Evolutionary conservation across 1,284 basidiomycete genomes (phyloP).

Genomic region (Omphalotus olearius): DNA sequence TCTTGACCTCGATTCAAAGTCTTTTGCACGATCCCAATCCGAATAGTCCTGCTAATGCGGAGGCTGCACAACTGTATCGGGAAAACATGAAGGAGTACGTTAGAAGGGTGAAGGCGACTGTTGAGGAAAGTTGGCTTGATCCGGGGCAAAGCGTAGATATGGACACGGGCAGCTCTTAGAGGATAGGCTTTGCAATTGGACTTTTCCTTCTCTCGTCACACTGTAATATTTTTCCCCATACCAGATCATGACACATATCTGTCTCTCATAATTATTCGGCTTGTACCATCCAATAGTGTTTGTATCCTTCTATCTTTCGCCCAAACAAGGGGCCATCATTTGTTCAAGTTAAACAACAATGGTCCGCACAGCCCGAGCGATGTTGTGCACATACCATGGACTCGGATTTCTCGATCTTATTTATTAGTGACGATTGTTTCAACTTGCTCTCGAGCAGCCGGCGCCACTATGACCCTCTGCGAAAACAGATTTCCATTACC

Average conservation of each 20-base stretch:
- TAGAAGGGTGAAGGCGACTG: slow-evolving; percentile 84
- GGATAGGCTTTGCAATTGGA: too few species aligned
- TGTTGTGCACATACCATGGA: too few species aligned
- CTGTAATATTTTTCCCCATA: too few species aligned
- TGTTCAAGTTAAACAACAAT: too few species aligned
- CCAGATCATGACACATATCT: too few species aligned
- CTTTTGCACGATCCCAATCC: slow-evolving; percentile 97
- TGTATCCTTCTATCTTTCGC: too few species aligned
- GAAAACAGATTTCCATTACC: slow-evolving; percentile 3
- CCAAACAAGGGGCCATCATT: too few species aligned
- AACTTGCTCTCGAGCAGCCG: neutral
- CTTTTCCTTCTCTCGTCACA: too few species aligned
- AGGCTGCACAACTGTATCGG: slow-evolving; percentile 92
- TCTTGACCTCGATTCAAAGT: slow-evolving; percentile 94
- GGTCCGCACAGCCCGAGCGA: too few species aligned
- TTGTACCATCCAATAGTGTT: too few species aligned
- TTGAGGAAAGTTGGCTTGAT: slow-evolving; percentile 90
- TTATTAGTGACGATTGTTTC: neutral
- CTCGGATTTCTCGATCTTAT: too few species aligned
- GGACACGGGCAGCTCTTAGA: slow-evolving; percentile 15
- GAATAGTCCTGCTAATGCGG: slow-evolving; percentile 95
- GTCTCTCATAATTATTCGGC: too few species aligned
- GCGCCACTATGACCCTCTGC: slow-evolving; percentile 15
- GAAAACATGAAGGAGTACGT: slow-evolving; percentile 99
- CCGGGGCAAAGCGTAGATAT: slow-evolving; percentile 61